Percentiles rank a stretch among this genome's conserved stretches.
Evolutionary conservation across 2,329 filamentous ascomycete genomes (phyloP).

Genomic region (Zopfia rhizophila): DNA sequence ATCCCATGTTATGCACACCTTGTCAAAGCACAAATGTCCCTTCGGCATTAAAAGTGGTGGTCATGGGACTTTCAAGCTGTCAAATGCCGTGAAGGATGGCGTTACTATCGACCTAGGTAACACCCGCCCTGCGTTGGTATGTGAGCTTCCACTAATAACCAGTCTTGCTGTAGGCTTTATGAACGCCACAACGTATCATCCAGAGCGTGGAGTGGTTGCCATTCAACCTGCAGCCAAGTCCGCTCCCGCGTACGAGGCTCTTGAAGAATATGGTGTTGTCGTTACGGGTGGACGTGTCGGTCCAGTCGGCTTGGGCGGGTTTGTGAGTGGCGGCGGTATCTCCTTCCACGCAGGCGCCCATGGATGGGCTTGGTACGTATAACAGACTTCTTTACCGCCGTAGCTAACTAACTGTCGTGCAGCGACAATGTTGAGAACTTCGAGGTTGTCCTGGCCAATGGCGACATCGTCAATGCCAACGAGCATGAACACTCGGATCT

Average conservation of each 20-base stretch:
- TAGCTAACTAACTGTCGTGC: no score
- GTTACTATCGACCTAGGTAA: constrained; percentile 45
- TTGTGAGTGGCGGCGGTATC: constrained; percentile 43
- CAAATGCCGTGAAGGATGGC: constrained; percentile 39
- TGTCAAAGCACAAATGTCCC: constrained; percentile 19
- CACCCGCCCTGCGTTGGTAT: no score
- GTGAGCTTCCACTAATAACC: no score
- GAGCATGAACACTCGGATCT: constrained; percentile 26
- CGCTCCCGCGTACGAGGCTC: constrained; percentile 47
- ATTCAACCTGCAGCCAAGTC: constrained; percentile 44
- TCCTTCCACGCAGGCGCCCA: constrained; percentile 34
- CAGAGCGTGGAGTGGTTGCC: constrained; percentile 24
- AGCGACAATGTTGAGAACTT: constrained; percentile 35
- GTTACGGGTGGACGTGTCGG: constrained; percentile 40
- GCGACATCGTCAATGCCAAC: constrained; percentile 28
- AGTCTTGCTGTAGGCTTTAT: no score
- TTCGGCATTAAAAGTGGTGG: constrained; percentile 40
- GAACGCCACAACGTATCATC: constrained; percentile 25
- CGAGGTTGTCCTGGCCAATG: constrained; percentile 51
- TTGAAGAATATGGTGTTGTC: constrained; percentile 28
- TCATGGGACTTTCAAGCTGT: constrained; percentile 38
- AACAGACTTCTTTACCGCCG: no score
- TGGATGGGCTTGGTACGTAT: no score
- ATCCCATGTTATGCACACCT: constrained; percentile 27
- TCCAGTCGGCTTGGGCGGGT: constrained; percentile 41